Evolutionary conservation across 2,329 filamentous ascomycete species (phyloP), one percentile per base, ranked within the genome.

Genomic region (Aspergillus hortae): DNA sequence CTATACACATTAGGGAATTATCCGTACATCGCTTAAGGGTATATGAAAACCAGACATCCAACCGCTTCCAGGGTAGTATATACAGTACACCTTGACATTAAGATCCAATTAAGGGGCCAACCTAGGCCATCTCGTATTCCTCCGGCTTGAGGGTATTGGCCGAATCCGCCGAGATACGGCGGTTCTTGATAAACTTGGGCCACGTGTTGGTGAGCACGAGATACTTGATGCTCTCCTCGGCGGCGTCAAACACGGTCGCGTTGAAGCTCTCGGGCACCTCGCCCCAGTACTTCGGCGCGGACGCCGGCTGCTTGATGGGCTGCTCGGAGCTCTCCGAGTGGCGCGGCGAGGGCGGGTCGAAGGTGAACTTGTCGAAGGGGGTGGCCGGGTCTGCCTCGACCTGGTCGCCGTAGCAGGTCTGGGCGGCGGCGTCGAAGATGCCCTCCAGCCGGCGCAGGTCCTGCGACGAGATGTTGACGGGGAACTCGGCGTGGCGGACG

Each of bases 131-230:
- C 6, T 38, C 35, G 14, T 17, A n/a, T 6, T 17, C 35, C 14
- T 38, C 35, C 7, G 35, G 35, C 35, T 38, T 38, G 14, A 38
- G 15, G 35, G 45, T 47, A 25, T 49, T n/a, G 7, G 42, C 43
- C 14, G 43, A 43, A 33, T 44, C 50, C 4, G 44, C 27, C 17
- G 50, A 45, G 23, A n/a, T 23, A 6, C 50, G 41, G 3, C 52
- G 56, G 21, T 48, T 55, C 47, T 48, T 62, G 36, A 72, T 63
- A 47, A 72, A 73, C 57, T 72, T 73, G 30, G 69, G 79, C 85
- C 85, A 88, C 0, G 85, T 88, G 62, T 87, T 87, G 12, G 83
- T 86, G 53, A 87, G 70, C 2, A 88, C 84, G 5, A 87, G 74
- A 53, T 87, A 84, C 67, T 85, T 86, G 69, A 88, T 80, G 58